phyloP scores from a whole-genome alignment of 2,329 filamentous ascomycete genomes.

The Diaporthe sp. region DNA sequence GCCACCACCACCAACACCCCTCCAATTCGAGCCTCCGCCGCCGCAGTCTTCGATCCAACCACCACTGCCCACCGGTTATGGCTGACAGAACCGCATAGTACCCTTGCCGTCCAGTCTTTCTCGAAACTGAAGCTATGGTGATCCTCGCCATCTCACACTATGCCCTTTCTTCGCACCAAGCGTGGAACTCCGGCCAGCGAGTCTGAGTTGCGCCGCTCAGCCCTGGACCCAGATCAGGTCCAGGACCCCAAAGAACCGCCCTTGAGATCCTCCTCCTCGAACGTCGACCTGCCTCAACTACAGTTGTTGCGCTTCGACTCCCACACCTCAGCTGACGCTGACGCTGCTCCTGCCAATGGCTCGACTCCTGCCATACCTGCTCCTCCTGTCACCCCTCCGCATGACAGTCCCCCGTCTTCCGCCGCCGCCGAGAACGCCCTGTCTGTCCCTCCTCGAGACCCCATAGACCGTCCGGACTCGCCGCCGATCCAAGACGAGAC shows the following conservation, averaged over 20 bases:
- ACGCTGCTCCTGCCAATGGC: slow-evolving; percentile 36
- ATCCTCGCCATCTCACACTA: slow-evolving; percentile 49
- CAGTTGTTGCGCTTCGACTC: slow-evolving; percentile 42
- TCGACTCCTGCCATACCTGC: slow-evolving; percentile 44
- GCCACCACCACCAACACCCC: background rate
- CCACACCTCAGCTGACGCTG: slow-evolving; percentile 44
- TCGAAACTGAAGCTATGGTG: slow-evolving; percentile 37
- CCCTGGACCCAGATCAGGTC: slow-evolving; percentile 51
- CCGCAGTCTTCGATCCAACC: background rate
- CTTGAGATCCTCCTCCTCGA: slow-evolving; percentile 34
- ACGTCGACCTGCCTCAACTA: slow-evolving; percentile 35
- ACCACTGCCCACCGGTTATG: slow-evolving; percentile 23
- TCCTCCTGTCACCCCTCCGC: slow-evolving; percentile 47
- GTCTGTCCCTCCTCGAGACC: slow-evolving; percentile 41
- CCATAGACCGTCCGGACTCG: slow-evolving; percentile 55
- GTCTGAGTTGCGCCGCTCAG: slow-evolving; percentile 68
- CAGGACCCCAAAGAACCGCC: slow-evolving; percentile 42
- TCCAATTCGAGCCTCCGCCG: background rate
- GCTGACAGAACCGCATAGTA: slow-evolving; percentile 36
- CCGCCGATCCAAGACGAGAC: slow-evolving; percentile 68
- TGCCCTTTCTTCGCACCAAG: slow-evolving; percentile 71
- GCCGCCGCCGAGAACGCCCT: slow-evolving; percentile 43
- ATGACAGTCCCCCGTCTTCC: slow-evolving; percentile 46
- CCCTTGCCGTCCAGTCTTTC: slow-evolving; percentile 23
- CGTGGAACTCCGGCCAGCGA: slow-evolving; percentile 72